Percentiles rank a stretch among this genome's conserved stretches.
These are phyloP conservation scores for Colletotrichum sp. DNA, from an alignment of 2,329 filamentous ascomycete genomes.

Conservation along the genomic window DNA sequence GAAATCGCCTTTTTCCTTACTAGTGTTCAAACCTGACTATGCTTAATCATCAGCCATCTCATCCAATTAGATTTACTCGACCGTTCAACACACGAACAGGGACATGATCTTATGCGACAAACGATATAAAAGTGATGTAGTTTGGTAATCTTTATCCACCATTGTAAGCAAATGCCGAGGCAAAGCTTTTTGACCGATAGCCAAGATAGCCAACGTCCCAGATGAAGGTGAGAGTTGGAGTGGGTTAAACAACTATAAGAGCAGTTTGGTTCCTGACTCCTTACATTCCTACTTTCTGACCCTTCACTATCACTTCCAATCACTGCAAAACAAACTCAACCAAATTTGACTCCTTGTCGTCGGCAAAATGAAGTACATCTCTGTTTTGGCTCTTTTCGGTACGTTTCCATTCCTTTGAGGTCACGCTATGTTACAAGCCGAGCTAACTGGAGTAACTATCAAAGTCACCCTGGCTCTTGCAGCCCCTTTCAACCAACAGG, in stretches of 20 bases:
- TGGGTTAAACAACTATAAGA: not conserved
- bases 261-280: not conserved
- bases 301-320: not conserved
- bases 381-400: not conserved
- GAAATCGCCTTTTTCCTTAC: no score
- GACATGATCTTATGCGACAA: not conserved
- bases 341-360: not conserved
- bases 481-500: not conserved
- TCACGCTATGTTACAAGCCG: not conserved
- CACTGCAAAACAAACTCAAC: not conserved
- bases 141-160: not conserved
- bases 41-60: not conserved
- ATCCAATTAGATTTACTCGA: not conserved
- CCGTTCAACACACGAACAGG: fast-evolving
- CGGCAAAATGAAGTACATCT: not conserved
- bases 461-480: not conserved
- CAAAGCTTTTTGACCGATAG: not conserved
- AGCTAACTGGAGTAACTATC: not conserved
- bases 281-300: fast-evolving
- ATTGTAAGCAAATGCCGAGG: not conserved
- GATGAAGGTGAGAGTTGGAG: not conserved
- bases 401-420: not conserved
- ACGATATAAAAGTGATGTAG: not conserved
- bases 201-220: not conserved
- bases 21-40: not conserved